These are phyloP conservation scores for Fusarium pseudonygamai DNA, from an alignment of 2,329 filamentous ascomycete species.

Conservation along the genomic window DNA sequence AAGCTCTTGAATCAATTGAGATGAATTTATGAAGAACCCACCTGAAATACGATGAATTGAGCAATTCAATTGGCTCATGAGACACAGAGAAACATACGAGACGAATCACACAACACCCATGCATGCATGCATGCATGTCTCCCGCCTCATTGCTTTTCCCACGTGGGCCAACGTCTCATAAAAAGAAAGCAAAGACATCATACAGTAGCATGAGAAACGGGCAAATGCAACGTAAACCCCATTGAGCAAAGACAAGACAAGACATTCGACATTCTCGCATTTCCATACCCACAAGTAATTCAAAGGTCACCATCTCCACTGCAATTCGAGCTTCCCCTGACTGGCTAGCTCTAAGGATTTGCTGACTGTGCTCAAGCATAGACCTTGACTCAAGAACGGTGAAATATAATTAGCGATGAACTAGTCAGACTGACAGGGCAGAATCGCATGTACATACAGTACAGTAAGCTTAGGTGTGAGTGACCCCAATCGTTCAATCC, in stretches of 20 bases:
- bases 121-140: not conserved
- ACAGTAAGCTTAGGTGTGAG: not conserved
- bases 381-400: conserved; percentile 18
- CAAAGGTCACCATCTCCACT: conserved; percentile 5
- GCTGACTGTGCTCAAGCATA: conserved; percentile 2
- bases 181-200: conserved; percentile 17
- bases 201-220: conserved; percentile 1
- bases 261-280: not conserved
- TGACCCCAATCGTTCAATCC: not conserved
- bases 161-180: conserved; percentile 15
- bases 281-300: conserved; percentile 18
- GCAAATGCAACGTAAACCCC: not conserved
- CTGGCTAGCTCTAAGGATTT: not conserved
- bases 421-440: conserved; percentile 12
- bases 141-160: conserved; percentile 12
- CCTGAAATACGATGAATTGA: conserved; percentile 9
- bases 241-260: not conserved
- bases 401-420: conserved; percentile 7
- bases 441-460: not conserved
- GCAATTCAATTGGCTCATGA: not conserved
- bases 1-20: not conserved
- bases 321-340: conserved; percentile 13
- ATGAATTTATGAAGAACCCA: not conserved
- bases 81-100: conserved; percentile 1
- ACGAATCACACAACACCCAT: not conserved